These are phyloP conservation scores for Phytophthora crassamura DNA, from an alignment of 352 stramenopile genomes.

Conservation along the genomic window DNA sequence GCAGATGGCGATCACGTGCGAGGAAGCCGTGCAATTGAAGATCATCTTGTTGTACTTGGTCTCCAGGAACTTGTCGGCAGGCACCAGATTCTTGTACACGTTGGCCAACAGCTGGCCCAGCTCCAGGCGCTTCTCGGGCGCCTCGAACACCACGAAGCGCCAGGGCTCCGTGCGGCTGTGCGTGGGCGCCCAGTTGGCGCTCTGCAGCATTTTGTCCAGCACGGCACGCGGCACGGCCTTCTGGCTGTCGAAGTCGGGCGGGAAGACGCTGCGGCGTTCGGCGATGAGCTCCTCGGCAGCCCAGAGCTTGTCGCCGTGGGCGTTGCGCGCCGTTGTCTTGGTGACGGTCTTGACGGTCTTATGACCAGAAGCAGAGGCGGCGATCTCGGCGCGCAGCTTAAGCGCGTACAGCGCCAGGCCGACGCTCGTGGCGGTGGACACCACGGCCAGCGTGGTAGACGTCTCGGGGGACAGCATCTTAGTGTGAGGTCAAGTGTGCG, in stretches of 20 bases:
- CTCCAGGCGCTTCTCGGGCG: constrained; percentile 54
- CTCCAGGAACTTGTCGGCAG: constrained; percentile 74
- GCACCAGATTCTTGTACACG: constrained; percentile 73
- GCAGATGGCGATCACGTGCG: constrained; percentile 86
- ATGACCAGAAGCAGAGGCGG: constrained; percentile 5
- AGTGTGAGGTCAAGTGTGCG: background rate
- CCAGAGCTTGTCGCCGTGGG: constrained; percentile 51
- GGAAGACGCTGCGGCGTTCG: constrained; percentile 79
- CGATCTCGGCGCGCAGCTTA: constrained; percentile 41
- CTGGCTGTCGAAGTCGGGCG: constrained; percentile 65
- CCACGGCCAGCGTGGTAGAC: constrained; percentile 32
- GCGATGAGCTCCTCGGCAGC: constrained; percentile 81
- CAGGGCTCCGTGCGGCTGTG: constrained; percentile 84
- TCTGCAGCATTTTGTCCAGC: constrained; percentile 79
- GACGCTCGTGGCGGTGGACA: constrained; percentile 43
- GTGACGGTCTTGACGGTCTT: constrained; percentile 33
- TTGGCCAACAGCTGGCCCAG: constrained; percentile 72
- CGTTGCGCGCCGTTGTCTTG: constrained; percentile 30
- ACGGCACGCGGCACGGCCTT: constrained; percentile 62
- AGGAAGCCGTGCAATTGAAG: constrained; percentile 69
- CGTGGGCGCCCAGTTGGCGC: constrained; percentile 86
- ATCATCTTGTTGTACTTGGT: constrained; percentile 86
- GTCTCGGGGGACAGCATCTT: constrained; percentile 27
- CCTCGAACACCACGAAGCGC: constrained; percentile 81
- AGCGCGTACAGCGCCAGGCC: constrained; percentile 46